These are phyloP conservation scores for Collybia nuda DNA, from an alignment of 768 basidiomycete species.

Conservation along the genomic window DNA sequence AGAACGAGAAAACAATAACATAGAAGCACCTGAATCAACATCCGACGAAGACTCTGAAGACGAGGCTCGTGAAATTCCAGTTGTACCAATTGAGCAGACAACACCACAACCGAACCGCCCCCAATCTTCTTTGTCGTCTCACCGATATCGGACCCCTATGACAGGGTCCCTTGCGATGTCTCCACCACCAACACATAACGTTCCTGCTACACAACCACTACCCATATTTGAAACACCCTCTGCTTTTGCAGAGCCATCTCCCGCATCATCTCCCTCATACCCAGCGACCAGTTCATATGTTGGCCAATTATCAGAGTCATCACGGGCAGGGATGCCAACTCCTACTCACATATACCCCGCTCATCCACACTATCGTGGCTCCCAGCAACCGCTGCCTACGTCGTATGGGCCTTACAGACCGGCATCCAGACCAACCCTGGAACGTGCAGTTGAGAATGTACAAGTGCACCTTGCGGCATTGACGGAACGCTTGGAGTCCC, in stretches of 20 bases:
- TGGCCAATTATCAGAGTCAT: slow-evolving; percentile 37
- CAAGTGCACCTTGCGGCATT: slow-evolving; percentile 83
- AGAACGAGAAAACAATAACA: slow-evolving; percentile 21
- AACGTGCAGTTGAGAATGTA: slow-evolving; percentile 75
- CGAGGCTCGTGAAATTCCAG: slow-evolving; percentile 43
- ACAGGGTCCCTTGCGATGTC: slow-evolving; percentile 61
- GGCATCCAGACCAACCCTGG: slow-evolving; percentile 54
- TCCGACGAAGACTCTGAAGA: slow-evolving; percentile 44
- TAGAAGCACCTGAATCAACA: slow-evolving; percentile 33
- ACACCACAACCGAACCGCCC: slow-evolving; percentile 53
- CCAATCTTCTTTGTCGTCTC: slow-evolving; percentile 75
- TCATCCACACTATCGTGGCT: slow-evolving; percentile 33
- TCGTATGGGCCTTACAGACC: slow-evolving; percentile 40
- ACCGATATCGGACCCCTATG: slow-evolving; percentile 78
- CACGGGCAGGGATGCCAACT: slow-evolving; percentile 33
- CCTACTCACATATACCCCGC: slow-evolving; percentile 36
- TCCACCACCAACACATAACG: slow-evolving; percentile 44
- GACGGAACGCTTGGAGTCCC: slow-evolving; percentile 75
- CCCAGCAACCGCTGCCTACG: slow-evolving; percentile 29
- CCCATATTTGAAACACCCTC: slow-evolving; percentile 73
- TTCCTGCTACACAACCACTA: slow-evolving; percentile 71
- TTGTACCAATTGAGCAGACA: slow-evolving; percentile 21
- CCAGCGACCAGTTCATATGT: slow-evolving; percentile 34
- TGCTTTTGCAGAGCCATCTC: slow-evolving; percentile 56
- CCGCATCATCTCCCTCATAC: slow-evolving; percentile 39